These are phyloP conservation scores for Populus hybrid DNA, from an alignment of 441 rosid genomes.

Conservation along the genomic window DNA sequence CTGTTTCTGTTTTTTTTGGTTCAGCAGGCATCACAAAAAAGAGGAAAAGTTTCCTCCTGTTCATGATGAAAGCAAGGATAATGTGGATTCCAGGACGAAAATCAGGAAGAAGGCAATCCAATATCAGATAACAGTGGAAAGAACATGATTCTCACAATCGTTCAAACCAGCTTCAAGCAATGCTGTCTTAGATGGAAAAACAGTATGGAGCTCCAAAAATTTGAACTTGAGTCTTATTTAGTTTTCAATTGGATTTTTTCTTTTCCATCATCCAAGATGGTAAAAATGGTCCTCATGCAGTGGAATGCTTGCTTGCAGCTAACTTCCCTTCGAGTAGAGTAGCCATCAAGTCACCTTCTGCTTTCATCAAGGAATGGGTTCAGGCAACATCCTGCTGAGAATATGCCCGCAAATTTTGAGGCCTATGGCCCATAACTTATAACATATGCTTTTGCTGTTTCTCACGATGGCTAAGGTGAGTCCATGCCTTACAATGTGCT, in stretches of 20 bases:
- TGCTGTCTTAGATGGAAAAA: slow-evolving; percentile 50
- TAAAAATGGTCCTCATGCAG: slow-evolving; percentile 16
- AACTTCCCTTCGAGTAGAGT: slow-evolving; percentile 73
- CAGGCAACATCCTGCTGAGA: slow-evolving; percentile 74
- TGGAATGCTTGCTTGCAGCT: slow-evolving; percentile 34
- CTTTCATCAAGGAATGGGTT: slow-evolving; percentile 94
- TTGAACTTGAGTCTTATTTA: slow-evolving; percentile 4
- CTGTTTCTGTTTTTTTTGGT: slow-evolving; percentile 31
- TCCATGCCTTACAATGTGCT: slow-evolving; percentile 5
- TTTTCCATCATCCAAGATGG: neutral
- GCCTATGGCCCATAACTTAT: slow-evolving; percentile 78
- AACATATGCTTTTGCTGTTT: slow-evolving; percentile 65
- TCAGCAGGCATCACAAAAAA: slow-evolving; percentile 28
- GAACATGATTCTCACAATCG: slow-evolving; percentile 33
- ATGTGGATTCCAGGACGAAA: slow-evolving; percentile 32
- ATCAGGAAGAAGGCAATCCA: slow-evolving; percentile 39
- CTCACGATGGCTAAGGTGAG: slow-evolving; percentile 75
- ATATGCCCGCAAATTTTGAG: slow-evolving; percentile 82
- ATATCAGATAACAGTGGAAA: slow-evolving; percentile 29
- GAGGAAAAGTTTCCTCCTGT: slow-evolving; percentile 40
- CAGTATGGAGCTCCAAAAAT: slow-evolving; percentile 36
- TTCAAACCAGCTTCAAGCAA: slow-evolving; percentile 53
- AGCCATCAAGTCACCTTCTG: slow-evolving; percentile 90
- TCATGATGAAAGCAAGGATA: slow-evolving; percentile 41
- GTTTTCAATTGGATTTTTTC: neutral